Evolutionary conservation across 2,329 filamentous ascomycete genomes (phyloP).

Genomic region (Epichloe sibirici): DNA sequence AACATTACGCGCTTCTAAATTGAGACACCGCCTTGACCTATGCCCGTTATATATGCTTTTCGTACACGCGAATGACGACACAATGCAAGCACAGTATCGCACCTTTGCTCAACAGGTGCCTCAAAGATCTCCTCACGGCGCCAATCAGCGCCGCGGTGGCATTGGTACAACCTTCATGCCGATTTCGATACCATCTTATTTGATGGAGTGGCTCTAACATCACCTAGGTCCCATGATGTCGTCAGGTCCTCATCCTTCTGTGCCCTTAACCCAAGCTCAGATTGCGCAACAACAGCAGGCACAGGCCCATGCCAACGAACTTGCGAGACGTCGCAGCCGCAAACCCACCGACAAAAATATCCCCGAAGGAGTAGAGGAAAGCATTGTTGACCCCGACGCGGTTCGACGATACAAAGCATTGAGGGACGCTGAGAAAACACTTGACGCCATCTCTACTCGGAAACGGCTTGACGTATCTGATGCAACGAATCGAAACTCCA

Average conservation of each 20-base stretch:
- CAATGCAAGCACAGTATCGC: slow-evolving; percentile 43
- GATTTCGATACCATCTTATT: background rate
- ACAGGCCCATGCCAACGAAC: slow-evolving; percentile 45
- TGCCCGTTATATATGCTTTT: background rate
- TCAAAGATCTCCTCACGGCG: slow-evolving; percentile 35
- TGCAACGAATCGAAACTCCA: slow-evolving; percentile 37
- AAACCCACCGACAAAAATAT: slow-evolving; percentile 94
- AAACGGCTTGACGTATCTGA: slow-evolving; percentile 70
- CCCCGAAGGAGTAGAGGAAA: slow-evolving; percentile 76
- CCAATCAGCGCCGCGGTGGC: slow-evolving; percentile 37
- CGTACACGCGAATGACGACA: slow-evolving; percentile 6
- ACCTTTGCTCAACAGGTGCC: slow-evolving; percentile 37
- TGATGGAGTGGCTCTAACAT: slow-evolving; percentile 6
- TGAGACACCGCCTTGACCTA: background rate
- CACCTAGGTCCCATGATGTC: slow-evolving; percentile 43
- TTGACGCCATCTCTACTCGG: slow-evolving; percentile 88
- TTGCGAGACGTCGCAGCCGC: slow-evolving; percentile 67
- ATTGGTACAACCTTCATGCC: slow-evolving; percentile 30
- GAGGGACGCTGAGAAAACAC: slow-evolving; percentile 71
- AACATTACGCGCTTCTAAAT: too few relatives aligned
- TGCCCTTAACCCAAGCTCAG: slow-evolving; percentile 42
- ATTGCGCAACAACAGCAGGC: slow-evolving; percentile 38
- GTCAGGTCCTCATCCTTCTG: slow-evolving; percentile 36
- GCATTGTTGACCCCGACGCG: slow-evolving; percentile 63
- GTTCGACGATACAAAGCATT: slow-evolving; percentile 73